These are phyloP conservation scores for Solanum lignicaule DNA, from an alignment of 257 asterid genomes.

Conservation along the genomic window DNA sequence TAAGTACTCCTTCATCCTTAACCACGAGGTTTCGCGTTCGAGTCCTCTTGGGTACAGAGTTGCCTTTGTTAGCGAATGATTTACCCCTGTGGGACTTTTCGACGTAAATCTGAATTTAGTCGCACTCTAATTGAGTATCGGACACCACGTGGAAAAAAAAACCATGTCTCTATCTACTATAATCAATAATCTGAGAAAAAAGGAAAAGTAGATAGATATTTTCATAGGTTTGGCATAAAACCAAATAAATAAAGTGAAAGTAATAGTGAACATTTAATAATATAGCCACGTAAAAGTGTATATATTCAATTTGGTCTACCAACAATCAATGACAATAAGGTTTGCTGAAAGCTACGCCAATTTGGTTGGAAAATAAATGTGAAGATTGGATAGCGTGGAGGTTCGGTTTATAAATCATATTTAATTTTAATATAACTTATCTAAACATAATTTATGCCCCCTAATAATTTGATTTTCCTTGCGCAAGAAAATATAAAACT, in stretches of 20 bases:
- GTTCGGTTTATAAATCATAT: not conserved
- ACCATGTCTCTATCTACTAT: not conserved
- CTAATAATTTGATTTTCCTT: not conserved
- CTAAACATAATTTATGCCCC: not conserved
- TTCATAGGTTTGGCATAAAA: not conserved
- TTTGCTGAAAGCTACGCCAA: not conserved
- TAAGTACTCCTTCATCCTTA: too few species aligned
- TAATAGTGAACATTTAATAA: not conserved
- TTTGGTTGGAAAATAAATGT: not conserved
- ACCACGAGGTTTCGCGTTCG: not conserved
- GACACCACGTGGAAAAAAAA: too few species aligned
- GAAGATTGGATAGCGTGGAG: not conserved
- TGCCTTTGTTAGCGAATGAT: too few species aligned
- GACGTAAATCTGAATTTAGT: accelerated
- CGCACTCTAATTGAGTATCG: too few species aligned
- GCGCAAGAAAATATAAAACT: not conserved
- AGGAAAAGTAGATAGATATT: not conserved
- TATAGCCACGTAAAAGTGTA: not conserved
- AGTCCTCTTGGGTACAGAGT: too few species aligned
- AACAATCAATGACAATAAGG: not conserved
- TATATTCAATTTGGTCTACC: not conserved
- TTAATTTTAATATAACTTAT: accelerated
- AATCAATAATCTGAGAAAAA: not conserved
- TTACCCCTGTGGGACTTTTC: too few species aligned
- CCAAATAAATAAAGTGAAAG: not conserved